Percentiles rank a stretch among this genome's conserved stretches.
These are phyloP conservation scores for Prunus kanzakura DNA, from an alignment of 306 rosid species.

Conservation along the genomic window DNA sequence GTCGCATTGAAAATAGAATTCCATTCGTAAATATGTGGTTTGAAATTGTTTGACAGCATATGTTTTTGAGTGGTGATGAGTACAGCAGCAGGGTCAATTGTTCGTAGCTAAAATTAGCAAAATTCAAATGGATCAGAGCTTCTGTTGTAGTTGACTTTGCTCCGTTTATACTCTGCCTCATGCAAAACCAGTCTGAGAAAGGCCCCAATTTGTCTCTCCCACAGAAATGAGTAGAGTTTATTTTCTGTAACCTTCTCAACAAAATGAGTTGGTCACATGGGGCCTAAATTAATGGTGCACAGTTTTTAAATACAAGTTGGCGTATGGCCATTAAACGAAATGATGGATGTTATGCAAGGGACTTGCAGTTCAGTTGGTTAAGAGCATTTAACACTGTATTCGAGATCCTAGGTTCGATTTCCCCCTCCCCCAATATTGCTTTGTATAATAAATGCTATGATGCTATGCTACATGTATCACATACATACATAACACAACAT, in stretches of 20 bases:
- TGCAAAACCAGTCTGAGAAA: background rate
- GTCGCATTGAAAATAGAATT: background rate
- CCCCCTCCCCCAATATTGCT: too few species aligned
- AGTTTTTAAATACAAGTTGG: background rate
- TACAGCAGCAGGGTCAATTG: background rate
- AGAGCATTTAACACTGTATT: too few species aligned
- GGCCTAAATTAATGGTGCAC: background rate
- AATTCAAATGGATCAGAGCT: background rate
- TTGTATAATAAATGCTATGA: too few species aligned
- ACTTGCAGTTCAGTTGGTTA: too few species aligned
- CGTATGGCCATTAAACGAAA: background rate
- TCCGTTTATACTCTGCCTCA: background rate
- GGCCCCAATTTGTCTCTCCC: background rate
- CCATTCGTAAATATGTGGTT: background rate
- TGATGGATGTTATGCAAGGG: too few species aligned
- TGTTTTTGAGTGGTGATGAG: background rate
- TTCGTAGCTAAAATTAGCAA: background rate
- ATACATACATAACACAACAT: background rate
- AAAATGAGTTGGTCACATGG: background rate
- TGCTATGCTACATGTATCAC: background rate
- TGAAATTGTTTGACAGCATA: background rate
- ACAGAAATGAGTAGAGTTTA: background rate
- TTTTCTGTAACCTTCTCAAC: background rate
- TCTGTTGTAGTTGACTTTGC: slow-evolving; percentile 1
- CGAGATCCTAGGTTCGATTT: too few species aligned